phyloP scores from a whole-genome alignment of 176 grass and related monocot species.

The Rhynchospora pubera region DNA sequence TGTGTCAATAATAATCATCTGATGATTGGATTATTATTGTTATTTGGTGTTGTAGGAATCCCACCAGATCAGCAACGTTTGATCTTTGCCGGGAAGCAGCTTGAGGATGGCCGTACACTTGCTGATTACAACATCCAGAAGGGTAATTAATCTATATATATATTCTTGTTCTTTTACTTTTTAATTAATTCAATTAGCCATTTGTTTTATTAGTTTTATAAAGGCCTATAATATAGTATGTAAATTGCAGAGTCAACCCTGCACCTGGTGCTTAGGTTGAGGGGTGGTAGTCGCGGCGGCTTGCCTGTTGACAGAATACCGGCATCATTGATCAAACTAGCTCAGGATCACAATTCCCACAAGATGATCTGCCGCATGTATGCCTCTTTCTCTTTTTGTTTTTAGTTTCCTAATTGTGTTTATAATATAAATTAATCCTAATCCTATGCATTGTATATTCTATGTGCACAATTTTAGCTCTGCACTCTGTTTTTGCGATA shows the following conservation, averaged over 20 bases:
- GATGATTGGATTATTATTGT: neutral
- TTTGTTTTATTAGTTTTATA: no score
- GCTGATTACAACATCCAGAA: slow-evolving; percentile 97
- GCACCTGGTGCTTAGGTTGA: slow-evolving; percentile 74
- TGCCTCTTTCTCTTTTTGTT: neutral
- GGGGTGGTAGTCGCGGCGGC: slow-evolving; percentile 31
- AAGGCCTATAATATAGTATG: no score
- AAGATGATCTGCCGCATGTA: slow-evolving; percentile 93
- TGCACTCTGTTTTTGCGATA: neutral
- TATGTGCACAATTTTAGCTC: neutral
- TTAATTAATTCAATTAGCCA: no score
- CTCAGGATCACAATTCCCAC: slow-evolving; percentile 57
- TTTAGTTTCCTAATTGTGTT: neutral
- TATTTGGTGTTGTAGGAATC: slow-evolving; percentile 37
- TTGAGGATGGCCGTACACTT: slow-evolving; percentile 77
- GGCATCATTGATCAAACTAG: slow-evolving; percentile 41
- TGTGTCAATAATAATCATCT: neutral
- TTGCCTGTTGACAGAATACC: neutral
- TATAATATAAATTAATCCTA: neutral
- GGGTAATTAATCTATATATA: slow-evolving; percentile 10
- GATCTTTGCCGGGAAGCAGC: slow-evolving; percentile 91
- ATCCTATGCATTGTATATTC: neutral
- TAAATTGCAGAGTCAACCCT: slow-evolving; percentile 44
- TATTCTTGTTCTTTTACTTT: neutral
- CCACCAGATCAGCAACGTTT: slow-evolving; percentile 85